phyloP scores from a whole-genome alignment of 495 filamentous ascomycete genomes.

The Symbiotaphrina buchneri region DNA sequence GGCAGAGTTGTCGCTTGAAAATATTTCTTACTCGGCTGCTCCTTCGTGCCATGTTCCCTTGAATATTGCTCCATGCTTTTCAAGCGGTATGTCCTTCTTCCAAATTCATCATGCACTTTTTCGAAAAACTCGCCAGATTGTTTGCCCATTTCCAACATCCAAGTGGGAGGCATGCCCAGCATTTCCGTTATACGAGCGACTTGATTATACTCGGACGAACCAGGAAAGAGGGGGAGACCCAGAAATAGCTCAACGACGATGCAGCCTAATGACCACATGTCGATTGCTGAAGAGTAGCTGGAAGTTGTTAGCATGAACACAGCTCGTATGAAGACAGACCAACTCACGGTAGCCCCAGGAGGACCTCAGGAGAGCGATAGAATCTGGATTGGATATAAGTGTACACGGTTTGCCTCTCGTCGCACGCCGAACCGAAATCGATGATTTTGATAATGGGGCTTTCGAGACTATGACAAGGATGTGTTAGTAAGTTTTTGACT shows the following conservation, averaged over 20 bases:
- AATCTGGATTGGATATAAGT: constrained; percentile 99
- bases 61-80: constrained; percentile 98
- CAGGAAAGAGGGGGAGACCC: constrained; percentile 85
- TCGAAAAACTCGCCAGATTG: constrained; percentile 96
- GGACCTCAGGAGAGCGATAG: constrained; percentile 90
- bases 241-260: constrained; percentile 98
- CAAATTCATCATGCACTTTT: constrained; percentile 80
- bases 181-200: constrained; percentile 95
- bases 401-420: constrained; percentile 96
- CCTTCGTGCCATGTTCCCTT: constrained; percentile 81
- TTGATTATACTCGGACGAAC: constrained; percentile 98
- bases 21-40: constrained; percentile 99
- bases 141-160: constrained; percentile 99
- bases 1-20: constrained; percentile 84
- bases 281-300: constrained; percentile 94
- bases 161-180: constrained; percentile 86
- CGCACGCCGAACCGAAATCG: constrained; percentile 96
- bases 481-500: constrained; percentile 3
- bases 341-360: constrained; percentile 66
- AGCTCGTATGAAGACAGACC: not conserved
- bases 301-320: not conserved
- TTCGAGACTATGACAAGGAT: constrained; percentile 40
- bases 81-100: constrained; percentile 68
- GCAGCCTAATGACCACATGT: constrained; percentile 99
- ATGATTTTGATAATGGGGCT: constrained; percentile 99